Evolutionary conservation across 1,139 yeast species (phyloP).

Genomic region (Yamadazyma mexicana): DNA sequence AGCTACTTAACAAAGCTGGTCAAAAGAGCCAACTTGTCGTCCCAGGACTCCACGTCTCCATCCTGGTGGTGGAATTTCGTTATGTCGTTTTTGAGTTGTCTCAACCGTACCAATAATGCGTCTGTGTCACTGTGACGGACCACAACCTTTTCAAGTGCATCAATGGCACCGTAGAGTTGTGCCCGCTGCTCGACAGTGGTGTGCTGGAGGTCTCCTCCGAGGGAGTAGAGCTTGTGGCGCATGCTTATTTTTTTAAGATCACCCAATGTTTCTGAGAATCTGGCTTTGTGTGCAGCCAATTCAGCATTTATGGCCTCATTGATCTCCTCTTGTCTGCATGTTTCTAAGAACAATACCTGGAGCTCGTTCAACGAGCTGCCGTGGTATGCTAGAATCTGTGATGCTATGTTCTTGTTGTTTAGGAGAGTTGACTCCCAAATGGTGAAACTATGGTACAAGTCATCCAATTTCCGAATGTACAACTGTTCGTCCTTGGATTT

Average conservation of each 20-base stretch:
- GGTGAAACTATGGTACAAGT: slow-evolving; percentile 27
- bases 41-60: slow-evolving; percentile 6
- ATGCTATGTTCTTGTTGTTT: slow-evolving; percentile 6
- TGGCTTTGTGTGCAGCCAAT: background rate
- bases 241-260: slow-evolving; percentile 10
- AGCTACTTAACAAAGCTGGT: slow-evolving; percentile 5
- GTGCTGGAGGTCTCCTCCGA: slow-evolving; percentile 2
- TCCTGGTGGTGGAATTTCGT: slow-evolving; percentile 1
- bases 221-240: slow-evolving; percentile 5
- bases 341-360: slow-evolving; percentile 8
- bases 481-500: slow-evolving; percentile 20
- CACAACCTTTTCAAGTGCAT: slow-evolving; percentile 7
- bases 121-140: background rate
- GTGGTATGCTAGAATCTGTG: slow-evolving; percentile 4
- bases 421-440: slow-evolving; percentile 41
- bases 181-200: slow-evolving; percentile 7
- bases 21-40: slow-evolving; percentile 9
- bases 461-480: slow-evolving; percentile 24
- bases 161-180: slow-evolving; percentile 6
- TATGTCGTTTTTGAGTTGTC: slow-evolving; percentile 2
- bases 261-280: slow-evolving; percentile 4
- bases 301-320: slow-evolving; percentile 5
- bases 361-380: slow-evolving; percentile 4
- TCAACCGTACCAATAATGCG: slow-evolving; percentile 2
- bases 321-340: slow-evolving; percentile 4